A percentile compares a stretch with the other conserved stretches of the same genome.
Evolutionary conservation across 768 basidiomycete genomes (phyloP).

Genomic region (Psilocybe azurescens): DNA sequence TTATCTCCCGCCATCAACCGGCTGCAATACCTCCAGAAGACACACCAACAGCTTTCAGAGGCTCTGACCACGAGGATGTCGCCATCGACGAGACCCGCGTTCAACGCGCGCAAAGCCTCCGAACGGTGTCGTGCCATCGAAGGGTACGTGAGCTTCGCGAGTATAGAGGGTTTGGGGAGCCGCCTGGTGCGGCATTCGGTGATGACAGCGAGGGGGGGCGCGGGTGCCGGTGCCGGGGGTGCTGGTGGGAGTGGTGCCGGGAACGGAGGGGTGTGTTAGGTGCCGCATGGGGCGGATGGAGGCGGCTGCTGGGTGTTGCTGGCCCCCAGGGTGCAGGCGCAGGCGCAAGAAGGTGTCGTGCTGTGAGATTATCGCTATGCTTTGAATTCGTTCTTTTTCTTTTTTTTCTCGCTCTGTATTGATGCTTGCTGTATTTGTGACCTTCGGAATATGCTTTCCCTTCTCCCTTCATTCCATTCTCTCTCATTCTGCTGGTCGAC

Average conservation of each 20-base stretch:
- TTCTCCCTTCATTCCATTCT: background rate
- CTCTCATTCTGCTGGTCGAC: background rate
- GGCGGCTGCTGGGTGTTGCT: slow-evolving; percentile 17
- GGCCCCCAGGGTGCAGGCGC: background rate
- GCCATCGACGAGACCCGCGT: slow-evolving; percentile 37
- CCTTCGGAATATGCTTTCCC: slow-evolving; percentile 5
- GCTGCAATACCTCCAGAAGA: background rate
- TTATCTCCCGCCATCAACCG: background rate
- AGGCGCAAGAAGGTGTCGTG: slow-evolving; percentile 13
- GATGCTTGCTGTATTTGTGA: background rate
- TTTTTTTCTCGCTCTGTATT: background rate
- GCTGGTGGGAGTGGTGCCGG: slow-evolving; percentile 11
- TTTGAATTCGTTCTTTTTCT: slow-evolving; percentile 8
- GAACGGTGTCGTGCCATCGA: slow-evolving; percentile 58
- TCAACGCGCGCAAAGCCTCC: slow-evolving; percentile 69
- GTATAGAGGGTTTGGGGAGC: slow-evolving; percentile 67
- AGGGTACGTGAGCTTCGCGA: slow-evolving; percentile 73
- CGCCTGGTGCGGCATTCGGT: slow-evolving; percentile 42
- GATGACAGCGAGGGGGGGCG: slow-evolving; percentile 15
- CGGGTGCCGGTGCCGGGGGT: background rate
- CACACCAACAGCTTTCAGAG: no score
- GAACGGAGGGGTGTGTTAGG: slow-evolving; percentile 14
- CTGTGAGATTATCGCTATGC: slow-evolving; percentile 2
- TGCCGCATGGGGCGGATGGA: slow-evolving; percentile 15
- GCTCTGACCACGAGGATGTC: background rate